Percentiles rank a stretch among this genome's conserved stretches.
These are phyloP conservation scores for Lentinula detonsa DNA, from an alignment of 768 basidiomycete species.

Conservation along the genomic window DNA sequence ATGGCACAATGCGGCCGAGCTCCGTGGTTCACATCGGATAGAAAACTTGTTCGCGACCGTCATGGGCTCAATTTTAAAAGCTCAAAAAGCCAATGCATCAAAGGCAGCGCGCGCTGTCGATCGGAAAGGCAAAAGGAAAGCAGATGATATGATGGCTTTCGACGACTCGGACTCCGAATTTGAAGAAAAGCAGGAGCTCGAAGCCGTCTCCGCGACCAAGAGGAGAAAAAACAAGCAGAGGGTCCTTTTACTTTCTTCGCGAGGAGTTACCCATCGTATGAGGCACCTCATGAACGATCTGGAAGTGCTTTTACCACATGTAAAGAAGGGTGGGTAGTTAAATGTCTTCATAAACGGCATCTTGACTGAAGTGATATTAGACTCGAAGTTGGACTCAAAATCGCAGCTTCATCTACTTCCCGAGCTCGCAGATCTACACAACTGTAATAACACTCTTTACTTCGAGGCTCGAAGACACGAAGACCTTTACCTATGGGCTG, in stretches of 20 bases:
- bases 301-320: constrained; percentile 84
- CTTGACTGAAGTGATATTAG: constrained; percentile 32
- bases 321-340: constrained; percentile 79
- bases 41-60: not conserved
- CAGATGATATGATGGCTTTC: constrained; percentile 36
- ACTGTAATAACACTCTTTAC: constrained; percentile 96
- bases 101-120: constrained; percentile 21
- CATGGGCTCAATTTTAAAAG: constrained; percentile 66
- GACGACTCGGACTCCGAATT: not conserved
- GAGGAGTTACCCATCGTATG: constrained; percentile 95
- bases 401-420: constrained; percentile 89
- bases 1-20: too few species aligned
- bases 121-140: constrained; percentile 60
- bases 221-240: constrained; percentile 90
- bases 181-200: constrained; percentile 33
- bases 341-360: not conserved
- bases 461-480: constrained; percentile 96
- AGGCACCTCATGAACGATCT: constrained; percentile 95
- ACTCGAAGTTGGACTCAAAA: constrained; percentile 96
- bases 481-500: constrained; percentile 94
- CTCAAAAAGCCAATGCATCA: constrained; percentile 50
- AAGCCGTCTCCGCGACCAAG: constrained; percentile 32
- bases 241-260: constrained; percentile 85
- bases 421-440: constrained; percentile 94
- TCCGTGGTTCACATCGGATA: not conserved